Evolutionary conservation across 257 asterid genomes (phyloP), one percentile per base, ranked within the genome.

Genomic region (Rhazya stricta): DNA sequence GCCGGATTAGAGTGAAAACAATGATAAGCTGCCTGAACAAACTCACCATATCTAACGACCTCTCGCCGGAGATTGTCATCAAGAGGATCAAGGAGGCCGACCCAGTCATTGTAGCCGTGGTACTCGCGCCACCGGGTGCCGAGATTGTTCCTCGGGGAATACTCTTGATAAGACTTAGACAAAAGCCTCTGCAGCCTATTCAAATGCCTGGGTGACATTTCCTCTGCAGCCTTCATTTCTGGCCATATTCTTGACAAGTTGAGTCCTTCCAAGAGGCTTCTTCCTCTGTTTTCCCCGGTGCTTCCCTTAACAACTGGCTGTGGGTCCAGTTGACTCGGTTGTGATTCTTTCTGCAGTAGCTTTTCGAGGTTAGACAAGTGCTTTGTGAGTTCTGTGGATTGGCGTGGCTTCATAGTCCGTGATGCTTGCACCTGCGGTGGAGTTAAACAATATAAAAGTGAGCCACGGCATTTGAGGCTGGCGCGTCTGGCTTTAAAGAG

Each of bases 51-150:
- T 51, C 95, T 89, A 75, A 94, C 88, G 4, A 94, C 84, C 79
- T 94, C 98, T 3, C 97, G 91, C 67, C 98, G 87, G 86, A 94
- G 95, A 83, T 94, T 90, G 82, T 92, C 98, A 74, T 91, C 98
- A 37, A 94, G 89, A 19, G 98, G 98, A 79, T 94, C 98, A 63
- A 94, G 86, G 45, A 94, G 65, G 0, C 97, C 98, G 30, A 79
- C 71, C 98, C 98, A 94, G 45, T 94, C 91, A 63, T 86, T 80
- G 79, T 83, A 53, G 13, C 98, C 98, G 78, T 91, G 98, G 70
- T 94, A 94, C 77, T 94, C 95, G 13, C 84, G 85, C 98, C 98
- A 94, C 57, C 93, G 85, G 77, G 84, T 73, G 57, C 86, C 81
- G 46, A 94, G 92, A 65, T 32, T 85, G 67, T 84, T 89, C 81